Evolutionary conservation across 352 stramenopile species (phyloP).

Genomic region (Phytophthora colocasiae): DNA sequence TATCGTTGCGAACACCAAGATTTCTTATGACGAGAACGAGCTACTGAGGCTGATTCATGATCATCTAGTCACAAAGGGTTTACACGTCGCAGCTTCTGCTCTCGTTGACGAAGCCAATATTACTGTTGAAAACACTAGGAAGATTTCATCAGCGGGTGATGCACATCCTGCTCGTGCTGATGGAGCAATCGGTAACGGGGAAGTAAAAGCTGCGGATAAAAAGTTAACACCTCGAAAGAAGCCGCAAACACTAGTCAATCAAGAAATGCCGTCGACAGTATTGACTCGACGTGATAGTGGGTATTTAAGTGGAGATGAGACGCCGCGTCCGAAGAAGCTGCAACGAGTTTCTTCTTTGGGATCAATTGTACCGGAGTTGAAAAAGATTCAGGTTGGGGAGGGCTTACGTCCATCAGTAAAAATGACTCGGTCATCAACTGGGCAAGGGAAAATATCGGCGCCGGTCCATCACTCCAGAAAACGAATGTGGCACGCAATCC

Average conservation of each 20-base stretch:
- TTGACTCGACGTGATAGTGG: slow-evolving; percentile 33
- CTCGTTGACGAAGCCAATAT: slow-evolving; percentile 62
- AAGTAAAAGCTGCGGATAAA: slow-evolving; percentile 14
- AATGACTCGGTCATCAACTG: slow-evolving; percentile 16
- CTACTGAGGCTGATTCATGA: slow-evolving; percentile 85
- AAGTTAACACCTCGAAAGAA: slow-evolving; percentile 11
- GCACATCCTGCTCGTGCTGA: slow-evolving; percentile 23
- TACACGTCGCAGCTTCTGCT: slow-evolving; percentile 59
- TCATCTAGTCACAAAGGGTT: slow-evolving; percentile 82
- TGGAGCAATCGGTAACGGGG: slow-evolving; percentile 1
- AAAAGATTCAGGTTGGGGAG: slow-evolving; percentile 29
- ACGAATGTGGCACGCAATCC: slow-evolving; percentile 39
- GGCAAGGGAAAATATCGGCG: slow-evolving; percentile 15
- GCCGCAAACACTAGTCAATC: slow-evolving; percentile 3
- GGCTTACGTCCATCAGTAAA: slow-evolving; percentile 17
- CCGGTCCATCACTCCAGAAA: slow-evolving; percentile 39
- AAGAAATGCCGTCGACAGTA: slow-evolving; percentile 19
- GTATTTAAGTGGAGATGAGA: slow-evolving; percentile 38
- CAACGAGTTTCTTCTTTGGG: slow-evolving; percentile 40
- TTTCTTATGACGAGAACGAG: slow-evolving; percentile 87
- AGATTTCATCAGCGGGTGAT: slow-evolving; percentile 9
- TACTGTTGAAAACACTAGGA: slow-evolving; percentile 19
- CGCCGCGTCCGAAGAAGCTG: slow-evolving; percentile 37
- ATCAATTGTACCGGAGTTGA: slow-evolving; percentile 39
- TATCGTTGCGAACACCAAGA: slow-evolving; percentile 89